These are phyloP conservation scores for Lenwebbia sp. DNA, from an alignment of 345 rosid genomes.

Conservation along the genomic window DNA sequence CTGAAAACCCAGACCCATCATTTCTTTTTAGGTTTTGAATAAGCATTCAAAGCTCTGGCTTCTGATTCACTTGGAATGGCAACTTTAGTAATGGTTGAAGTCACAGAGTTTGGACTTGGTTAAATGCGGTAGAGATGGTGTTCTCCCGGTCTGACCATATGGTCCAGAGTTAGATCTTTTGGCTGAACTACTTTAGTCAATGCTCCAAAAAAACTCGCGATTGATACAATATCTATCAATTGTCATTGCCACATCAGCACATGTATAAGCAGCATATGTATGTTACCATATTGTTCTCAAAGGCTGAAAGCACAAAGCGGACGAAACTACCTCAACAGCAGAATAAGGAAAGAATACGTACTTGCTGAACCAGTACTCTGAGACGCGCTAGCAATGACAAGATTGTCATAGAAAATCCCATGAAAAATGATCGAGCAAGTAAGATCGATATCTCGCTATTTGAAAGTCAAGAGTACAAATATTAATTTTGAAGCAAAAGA, in stretches of 20 bases:
- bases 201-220: not conserved
- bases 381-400: constrained; percentile 86
- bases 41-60: not conserved
- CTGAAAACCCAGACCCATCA: not conserved
- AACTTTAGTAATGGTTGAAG: not conserved
- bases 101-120: not conserved
- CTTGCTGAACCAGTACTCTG: constrained; percentile 85
- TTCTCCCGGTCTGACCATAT: not conserved
- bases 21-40: not conserved
- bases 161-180: not conserved
- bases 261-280: not conserved
- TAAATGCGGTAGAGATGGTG: not conserved
- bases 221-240: not conserved
- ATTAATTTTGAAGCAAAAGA: not conserved
- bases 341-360: constrained; percentile 18
- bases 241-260: not conserved
- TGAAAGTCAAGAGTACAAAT: constrained; percentile 9
- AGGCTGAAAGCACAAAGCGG: not conserved
- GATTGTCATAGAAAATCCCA: constrained; percentile 58
- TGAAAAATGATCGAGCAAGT: constrained; percentile 80
- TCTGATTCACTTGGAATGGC: not conserved
- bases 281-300: not conserved
- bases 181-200: not conserved
- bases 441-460: constrained; percentile 57
- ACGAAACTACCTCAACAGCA: not conserved